phyloP scores from a whole-genome alignment of 2,329 filamentous ascomycete genomes.

The Lecanicillium sp. region DNA sequence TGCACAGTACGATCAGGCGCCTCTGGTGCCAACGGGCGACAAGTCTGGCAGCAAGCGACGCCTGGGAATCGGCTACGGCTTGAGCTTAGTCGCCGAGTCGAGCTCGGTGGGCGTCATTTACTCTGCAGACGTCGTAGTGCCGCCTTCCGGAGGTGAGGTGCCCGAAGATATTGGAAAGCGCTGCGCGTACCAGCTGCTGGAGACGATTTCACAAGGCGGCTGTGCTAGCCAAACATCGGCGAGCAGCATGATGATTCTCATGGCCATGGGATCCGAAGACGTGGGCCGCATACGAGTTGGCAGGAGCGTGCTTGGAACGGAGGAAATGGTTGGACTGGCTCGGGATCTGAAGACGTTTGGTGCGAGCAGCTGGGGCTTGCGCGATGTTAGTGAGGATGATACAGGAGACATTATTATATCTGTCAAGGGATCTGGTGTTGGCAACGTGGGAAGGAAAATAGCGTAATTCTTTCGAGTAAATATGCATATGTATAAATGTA shows the following conservation, averaged over 20 bases:
- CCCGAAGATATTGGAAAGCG: conserved; percentile 85
- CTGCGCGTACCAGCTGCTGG: conserved; percentile 83
- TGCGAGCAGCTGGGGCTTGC: conserved; percentile 80
- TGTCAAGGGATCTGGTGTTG: conserved; percentile 86
- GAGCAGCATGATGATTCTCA: conserved; percentile 71
- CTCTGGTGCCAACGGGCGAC: conserved; percentile 44
- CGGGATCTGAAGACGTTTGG: conserved; percentile 85
- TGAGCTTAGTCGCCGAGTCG: conserved; percentile 89
- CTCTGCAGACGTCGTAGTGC: conserved; percentile 72
- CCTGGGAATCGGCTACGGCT: conserved; percentile 82
- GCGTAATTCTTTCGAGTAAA: conserved; percentile 29
- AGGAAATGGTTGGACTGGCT: conserved; percentile 71
- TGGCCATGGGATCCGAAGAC: conserved; percentile 98
- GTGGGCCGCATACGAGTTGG: conserved; percentile 80
- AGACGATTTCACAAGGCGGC: conserved; percentile 73
- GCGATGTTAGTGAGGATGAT: conserved; percentile 60
- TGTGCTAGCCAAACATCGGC: conserved; percentile 68
- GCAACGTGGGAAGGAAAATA: conserved; percentile 91
- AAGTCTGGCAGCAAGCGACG: conserved; percentile 48
- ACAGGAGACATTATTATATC: conserved; percentile 74
- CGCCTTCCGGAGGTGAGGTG: conserved; percentile 69
- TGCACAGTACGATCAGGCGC: conserved; percentile 63
- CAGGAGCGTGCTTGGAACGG: conserved; percentile 70
- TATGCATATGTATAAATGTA: conserved; percentile 13
- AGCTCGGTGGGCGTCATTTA: conserved; percentile 73